These are phyloP conservation scores for Mollisiaceae sp. DNA, from an alignment of 2,329 filamentous ascomycete species.

Conservation along the genomic window DNA sequence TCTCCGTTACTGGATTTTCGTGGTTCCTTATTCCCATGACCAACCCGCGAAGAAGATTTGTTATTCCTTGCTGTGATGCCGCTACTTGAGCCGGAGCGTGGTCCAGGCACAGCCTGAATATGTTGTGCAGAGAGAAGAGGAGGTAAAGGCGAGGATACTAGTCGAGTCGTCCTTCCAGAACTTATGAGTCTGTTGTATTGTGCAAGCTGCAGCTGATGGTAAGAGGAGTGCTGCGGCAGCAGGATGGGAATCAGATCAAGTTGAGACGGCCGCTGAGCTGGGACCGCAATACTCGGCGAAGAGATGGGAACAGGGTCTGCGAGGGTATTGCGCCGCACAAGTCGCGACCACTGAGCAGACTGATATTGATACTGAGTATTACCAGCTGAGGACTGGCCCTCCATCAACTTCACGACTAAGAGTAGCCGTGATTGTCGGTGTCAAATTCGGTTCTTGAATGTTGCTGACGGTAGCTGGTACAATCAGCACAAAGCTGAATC, in stretches of 20 bases:
- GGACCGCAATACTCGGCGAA: conserved; percentile 36
- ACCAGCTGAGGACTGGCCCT: conserved; percentile 40
- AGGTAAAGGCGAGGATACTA: conserved; percentile 61
- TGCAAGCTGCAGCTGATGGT: conserved; percentile 66
- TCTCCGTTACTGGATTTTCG: conserved; percentile 63
- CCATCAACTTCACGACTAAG: conserved; percentile 42
- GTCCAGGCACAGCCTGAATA: conserved; percentile 56
- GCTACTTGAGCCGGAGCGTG: conserved; percentile 60
- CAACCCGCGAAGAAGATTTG: conserved; percentile 56
- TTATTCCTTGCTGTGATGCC: conserved; percentile 38
- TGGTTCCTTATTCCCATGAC: conserved; percentile 65
- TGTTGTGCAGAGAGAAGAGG: conserved; percentile 60
- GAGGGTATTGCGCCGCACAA: conserved; percentile 43
- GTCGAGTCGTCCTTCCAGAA: conserved; percentile 53
- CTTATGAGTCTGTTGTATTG: conserved; percentile 71
- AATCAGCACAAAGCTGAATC: conserved; percentile 8
- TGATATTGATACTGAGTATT: conserved; percentile 46
- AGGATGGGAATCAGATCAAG: conserved; percentile 62
- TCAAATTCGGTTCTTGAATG: conserved; percentile 7
- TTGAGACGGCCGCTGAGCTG: conserved; percentile 46
- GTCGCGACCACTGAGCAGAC: conserved; percentile 44
- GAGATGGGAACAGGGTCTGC: conserved; percentile 33
- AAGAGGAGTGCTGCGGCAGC: conserved; percentile 61
- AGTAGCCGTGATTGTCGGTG: conserved; percentile 26
- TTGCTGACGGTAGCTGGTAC: not conserved